Evolutionary conservation across 371 early-diverging fungal genomes (phyloP), one percentile per base, ranked within the genome.

Genomic region (Mucor mucedo): DNA sequence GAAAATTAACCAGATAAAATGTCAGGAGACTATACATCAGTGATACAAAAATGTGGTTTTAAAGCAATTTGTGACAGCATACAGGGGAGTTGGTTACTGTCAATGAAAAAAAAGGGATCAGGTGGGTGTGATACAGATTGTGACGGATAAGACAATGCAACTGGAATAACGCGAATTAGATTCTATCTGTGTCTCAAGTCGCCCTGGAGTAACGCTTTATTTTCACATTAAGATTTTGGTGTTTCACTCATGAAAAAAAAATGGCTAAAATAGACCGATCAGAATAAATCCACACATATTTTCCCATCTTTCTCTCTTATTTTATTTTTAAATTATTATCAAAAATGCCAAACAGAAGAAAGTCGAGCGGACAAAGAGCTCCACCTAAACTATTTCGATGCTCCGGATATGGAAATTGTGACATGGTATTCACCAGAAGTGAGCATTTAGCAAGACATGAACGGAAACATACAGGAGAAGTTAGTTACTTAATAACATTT

Each of bases 111-210:
- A 35, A 35, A 35, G 35, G 35, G 35, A 35, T 35, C 35, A 35
- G 35, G 35, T 21, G 21, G 21, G 21, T 35, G 35, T 35, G 35
- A 35, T 35, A 35, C 35, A 35, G 35, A 35, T 35, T 35, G 2
- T 35, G 35, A 35, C 8, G 35, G 35, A 35, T 35, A 35, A 35
- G 35, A 35, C 35, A 35, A 8, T 35, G 35, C 35, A 35, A 35
- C 35, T 35, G 35, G 35, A 35, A 35, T 35, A 35, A 35, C 35
- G 40, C 83, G 84, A 40, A 85, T 89, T n/a, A 94, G 93, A 66
- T 87, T 85, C 52, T 96, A 93, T 80, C 86, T 48, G 74, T 97
- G 62, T 85, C 90, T 5, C 55, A 62, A 53, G 16, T 65, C 33
- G 58, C 60, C 66, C 66, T 60, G 60, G 66, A 14, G 48, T 33